A percentile compares a stretch with the other conserved stretches of the same genome.
phyloP scores from a whole-genome alignment of 2,329 filamentous ascomycete species.

The Moelleriella libera region DNA sequence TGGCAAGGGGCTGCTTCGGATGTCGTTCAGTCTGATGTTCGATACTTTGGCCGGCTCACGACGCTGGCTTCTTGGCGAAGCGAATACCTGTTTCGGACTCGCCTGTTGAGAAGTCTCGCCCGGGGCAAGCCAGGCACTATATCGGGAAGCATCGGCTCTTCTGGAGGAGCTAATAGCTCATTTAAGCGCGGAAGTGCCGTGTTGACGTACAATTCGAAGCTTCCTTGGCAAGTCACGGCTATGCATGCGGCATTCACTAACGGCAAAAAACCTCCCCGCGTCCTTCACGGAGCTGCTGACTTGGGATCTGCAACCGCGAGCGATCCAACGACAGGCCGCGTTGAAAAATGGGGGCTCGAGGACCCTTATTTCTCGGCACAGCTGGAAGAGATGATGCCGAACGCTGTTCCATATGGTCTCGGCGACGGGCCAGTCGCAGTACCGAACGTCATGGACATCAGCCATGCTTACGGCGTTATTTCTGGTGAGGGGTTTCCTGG shows the following conservation, averaged over 20 bases:
- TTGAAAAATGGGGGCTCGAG: slow-evolving; percentile 69
- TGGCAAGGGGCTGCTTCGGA: slow-evolving; percentile 34
- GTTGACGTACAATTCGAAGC: slow-evolving; percentile 72
- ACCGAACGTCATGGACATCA: slow-evolving; percentile 84
- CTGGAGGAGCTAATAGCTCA: slow-evolving; percentile 31
- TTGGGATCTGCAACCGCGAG: slow-evolving; percentile 66
- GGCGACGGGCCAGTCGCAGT: slow-evolving; percentile 65
- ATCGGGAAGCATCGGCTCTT: slow-evolving; percentile 34
- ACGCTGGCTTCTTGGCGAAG: slow-evolving; percentile 85
- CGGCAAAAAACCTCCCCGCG: slow-evolving; percentile 60
- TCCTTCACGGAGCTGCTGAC: slow-evolving; percentile 73
- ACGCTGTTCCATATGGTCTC: slow-evolving; percentile 61
- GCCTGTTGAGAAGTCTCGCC: slow-evolving; percentile 65
- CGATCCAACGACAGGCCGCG: slow-evolving; percentile 61
- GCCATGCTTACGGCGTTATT: slow-evolving; percentile 69
- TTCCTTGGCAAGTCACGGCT: slow-evolving; percentile 66
- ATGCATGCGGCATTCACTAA: slow-evolving; percentile 63
- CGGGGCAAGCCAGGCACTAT: slow-evolving; percentile 64
- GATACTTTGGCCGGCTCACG: slow-evolving; percentile 71
- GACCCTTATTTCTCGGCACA: slow-evolving; percentile 65
- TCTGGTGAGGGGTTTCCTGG: slow-evolving; percentile 79
- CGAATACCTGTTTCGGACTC: slow-evolving; percentile 82
- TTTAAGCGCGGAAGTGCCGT: slow-evolving; percentile 59
- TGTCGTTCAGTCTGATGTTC: slow-evolving; percentile 53
- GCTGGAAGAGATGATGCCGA: slow-evolving; percentile 63